phyloP scores from a whole-genome alignment of 1,139 yeast genomes.

The Diutina siamensis region DNA sequence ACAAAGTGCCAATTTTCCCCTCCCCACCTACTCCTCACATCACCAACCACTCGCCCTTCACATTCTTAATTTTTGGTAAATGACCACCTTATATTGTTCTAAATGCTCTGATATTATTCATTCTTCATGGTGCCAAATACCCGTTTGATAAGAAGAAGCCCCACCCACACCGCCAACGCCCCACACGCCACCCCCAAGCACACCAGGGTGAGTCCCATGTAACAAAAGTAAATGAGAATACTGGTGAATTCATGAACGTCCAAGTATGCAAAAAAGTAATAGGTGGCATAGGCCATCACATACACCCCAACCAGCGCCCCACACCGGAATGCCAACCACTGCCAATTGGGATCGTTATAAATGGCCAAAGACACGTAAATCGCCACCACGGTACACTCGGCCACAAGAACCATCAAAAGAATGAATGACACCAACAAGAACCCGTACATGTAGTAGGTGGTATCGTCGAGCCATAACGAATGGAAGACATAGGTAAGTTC shows the following conservation, averaged over 20 bases:
- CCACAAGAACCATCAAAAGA: conserved; percentile 48
- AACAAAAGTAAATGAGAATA: conserved; percentile 55
- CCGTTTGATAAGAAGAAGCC: conserved; percentile 45
- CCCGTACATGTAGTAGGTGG: conserved; percentile 73
- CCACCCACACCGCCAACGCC: conserved; percentile 57
- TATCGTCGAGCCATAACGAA: conserved; percentile 70
- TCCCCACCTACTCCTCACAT: no score
- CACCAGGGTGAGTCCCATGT: conserved; percentile 54
- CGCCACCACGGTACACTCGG: conserved; percentile 66
- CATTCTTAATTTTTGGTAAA: no score
- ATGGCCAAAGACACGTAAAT: conserved; percentile 50
- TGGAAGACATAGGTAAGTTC: conserved; percentile 67
- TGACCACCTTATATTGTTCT: no score
- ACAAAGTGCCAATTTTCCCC: no score
- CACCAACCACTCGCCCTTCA: no score
- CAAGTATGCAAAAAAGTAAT: conserved; percentile 47
- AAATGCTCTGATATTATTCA: no score
- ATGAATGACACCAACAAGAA: conserved; percentile 54
- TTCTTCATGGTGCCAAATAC: conserved; percentile 49
- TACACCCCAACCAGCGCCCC: conserved; percentile 69
- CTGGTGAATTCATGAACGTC: conserved; percentile 62
- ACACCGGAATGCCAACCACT: conserved; percentile 69
- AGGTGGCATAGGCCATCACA: conserved; percentile 55
- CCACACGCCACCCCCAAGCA: conserved; percentile 68
- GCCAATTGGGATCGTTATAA: conserved; percentile 63